Percentiles rank a stretch among this genome's conserved stretches.
Conservation (phyloP, 176 grass and related monocot genomes). For the Triticum timopheevii region DNA sequence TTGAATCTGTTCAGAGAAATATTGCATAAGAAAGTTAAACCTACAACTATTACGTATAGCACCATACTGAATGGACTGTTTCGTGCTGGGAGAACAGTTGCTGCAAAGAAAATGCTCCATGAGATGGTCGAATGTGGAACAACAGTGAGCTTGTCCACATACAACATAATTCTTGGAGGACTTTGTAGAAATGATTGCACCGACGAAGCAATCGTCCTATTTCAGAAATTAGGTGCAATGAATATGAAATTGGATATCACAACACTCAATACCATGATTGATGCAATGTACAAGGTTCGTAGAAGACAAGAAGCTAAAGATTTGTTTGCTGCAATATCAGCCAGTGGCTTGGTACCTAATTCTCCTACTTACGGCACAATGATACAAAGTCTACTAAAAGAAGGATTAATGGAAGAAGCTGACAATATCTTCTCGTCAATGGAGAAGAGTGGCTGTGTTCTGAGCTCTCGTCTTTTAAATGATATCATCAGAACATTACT, state of each 20-base stretch:
- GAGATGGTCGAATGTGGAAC: background rate
- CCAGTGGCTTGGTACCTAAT: background rate
- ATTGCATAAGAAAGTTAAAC: background rate
- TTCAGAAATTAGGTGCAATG: background rate
- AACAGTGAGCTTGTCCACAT: background rate
- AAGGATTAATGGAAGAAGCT: background rate
- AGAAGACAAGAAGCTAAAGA: background rate
- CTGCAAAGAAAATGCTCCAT: background rate
- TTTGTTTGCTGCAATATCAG: background rate
- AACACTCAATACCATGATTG: background rate
- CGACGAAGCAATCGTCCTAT: background rate
- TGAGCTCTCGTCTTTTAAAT: background rate
- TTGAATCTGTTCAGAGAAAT: background rate
- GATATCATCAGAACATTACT: background rate
- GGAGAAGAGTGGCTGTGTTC: background rate
- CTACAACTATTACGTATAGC: background rate
- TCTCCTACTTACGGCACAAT: background rate
- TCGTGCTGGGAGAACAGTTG: background rate
- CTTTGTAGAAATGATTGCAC: background rate
- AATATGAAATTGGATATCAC: background rate
- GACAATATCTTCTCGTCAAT: background rate
- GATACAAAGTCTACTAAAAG: background rate
- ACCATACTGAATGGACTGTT: background rate
- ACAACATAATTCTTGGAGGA: background rate
- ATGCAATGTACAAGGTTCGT: background rate